Base-by-base conservation (phyloP, 805 yeast species). In the Monosporozyma servazzii region DNA sequence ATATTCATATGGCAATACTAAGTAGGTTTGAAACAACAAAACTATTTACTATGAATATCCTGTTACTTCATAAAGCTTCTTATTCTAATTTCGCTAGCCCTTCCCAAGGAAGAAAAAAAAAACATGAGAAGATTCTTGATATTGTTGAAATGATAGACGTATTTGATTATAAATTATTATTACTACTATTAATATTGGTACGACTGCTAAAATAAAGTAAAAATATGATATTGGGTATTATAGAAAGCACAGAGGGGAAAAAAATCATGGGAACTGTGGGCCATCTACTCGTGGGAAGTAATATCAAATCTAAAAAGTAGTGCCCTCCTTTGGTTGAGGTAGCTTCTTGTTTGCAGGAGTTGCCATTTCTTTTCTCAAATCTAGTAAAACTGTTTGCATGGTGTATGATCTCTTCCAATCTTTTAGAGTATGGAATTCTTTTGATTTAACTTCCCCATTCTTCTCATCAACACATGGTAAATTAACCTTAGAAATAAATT, bases 301-400 rank as follows among this genome's bases (percentile, higher is more conserved):
- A 41, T 21, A 13, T 18, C 15, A 7, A 41, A 31, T 13, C 52
- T 49, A 69, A 60, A 82, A 87, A 11, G 82, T 79, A 37, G 84
- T 70, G 9, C 97, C 97, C 72, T 93, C 99, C 10, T 84, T 72
- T 13, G 99, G 99, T 72, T 93, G 99, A 9, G 83, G 74, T 56
- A 91, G 73, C 71, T 87, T 88, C 73, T 89, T 83, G 68, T 93
- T 89, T 11, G 81, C 68, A 3, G 91, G 78, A 20, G 79, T 69
- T 1, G 95, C 96, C 98, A 93, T 91, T 58, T 82, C 87, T 59
- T 86, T 86, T 72, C 99, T 80, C 61, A 93, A 71, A 62, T 90
- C 98, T 56, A 90, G 76, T 56, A 93, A 75, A 7, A 93, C 76
- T n/a, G 89, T 86, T 70, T 93, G 99, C 89, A 93, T 88, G 45